Base-by-base conservation (phyloP, 805 yeast genomes). In the Hanseniaspora meyeri region DNA sequence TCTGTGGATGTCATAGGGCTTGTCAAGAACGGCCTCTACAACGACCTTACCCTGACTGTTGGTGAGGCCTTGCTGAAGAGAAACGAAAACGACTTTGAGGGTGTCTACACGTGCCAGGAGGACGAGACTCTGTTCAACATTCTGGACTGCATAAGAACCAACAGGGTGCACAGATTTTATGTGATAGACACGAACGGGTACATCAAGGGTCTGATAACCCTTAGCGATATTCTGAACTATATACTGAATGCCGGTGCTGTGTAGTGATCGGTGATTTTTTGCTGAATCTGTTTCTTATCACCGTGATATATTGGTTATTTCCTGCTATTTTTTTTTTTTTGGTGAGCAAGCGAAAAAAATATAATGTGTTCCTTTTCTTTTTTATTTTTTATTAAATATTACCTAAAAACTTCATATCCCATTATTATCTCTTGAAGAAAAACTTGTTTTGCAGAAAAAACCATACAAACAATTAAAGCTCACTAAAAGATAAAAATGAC, bases 31-130 rank as follows among this genome's bases (percentile, higher is more conserved):
- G 97, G 97, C 4, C 82, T 89, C 66, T 89, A 91, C 65, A 85
- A 89, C 39, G 97, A 93, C 69, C 73, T 91, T 59, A 85, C 89
- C 42, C 74, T 93, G 62, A 83, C 91, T 58, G 96, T 93, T 4
- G 99, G 98, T 3, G 97, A 93, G 69, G 97, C 97, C 0, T 74
- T 93, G 54, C 80, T 93, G 81, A 81, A 95, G 70, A 66, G 72
- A 59, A 76, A 96, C 66, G 83, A 95, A 4, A 96, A 90, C 62
- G 97, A 93, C 67, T 93, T 91, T 64, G 97, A 93, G 70, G 98
- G 99, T 58, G 97, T 93, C 14, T 87, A 89, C 70, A 93, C 97
- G 0, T 93, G 98, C 70, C 87, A 97, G 0, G 76, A 82, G 61
- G 78, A 82, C 62, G 99, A 93, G 68, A 77, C 90, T 60, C 73